Evolutionary conservation across 1,139 yeast genomes (phyloP).

Genomic region (Pichia norvegensis): DNA sequence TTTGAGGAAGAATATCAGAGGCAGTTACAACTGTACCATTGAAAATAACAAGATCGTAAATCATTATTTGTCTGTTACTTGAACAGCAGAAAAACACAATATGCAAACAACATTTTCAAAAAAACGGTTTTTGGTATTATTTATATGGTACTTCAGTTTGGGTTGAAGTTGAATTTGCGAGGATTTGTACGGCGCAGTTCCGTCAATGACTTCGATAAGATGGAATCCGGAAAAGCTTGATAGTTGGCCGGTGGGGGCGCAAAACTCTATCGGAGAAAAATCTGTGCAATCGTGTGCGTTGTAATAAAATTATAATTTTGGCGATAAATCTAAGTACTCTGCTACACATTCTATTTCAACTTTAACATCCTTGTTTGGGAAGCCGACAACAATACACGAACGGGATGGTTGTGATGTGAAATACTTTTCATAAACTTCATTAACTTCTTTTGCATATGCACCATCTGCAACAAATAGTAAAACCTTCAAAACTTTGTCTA

Average conservation of each 20-base stretch:
- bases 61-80: conserved; percentile 1
- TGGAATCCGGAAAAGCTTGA: background rate
- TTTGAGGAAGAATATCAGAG: conserved; percentile 32
- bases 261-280: too few relatives aligned
- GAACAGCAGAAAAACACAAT: background rate
- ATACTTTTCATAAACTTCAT: conserved; percentile 40
- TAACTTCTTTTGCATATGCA: conserved; percentile 38
- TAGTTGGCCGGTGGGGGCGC: too few relatives aligned
- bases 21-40: conserved; percentile 34
- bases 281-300: too few relatives aligned
- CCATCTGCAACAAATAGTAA: conserved; percentile 42
- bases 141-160: too few relatives aligned
- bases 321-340: conserved; percentile 9
- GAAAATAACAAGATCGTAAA: conserved; percentile 28
- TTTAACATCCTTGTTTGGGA: conserved; percentile 35
- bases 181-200: too few relatives aligned
- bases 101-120: background rate
- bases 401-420: conserved; percentile 49
- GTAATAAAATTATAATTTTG: conserved; percentile 4
- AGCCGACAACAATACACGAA: conserved; percentile 42
- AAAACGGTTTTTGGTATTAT: background rate
- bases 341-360: conserved; percentile 38
- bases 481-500: conserved; percentile 45
- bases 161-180: too few relatives aligned
- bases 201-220: too few relatives aligned